Conservation (phyloP, 352 stramenopile genomes). For the Pythium insidiosum region DNA sequence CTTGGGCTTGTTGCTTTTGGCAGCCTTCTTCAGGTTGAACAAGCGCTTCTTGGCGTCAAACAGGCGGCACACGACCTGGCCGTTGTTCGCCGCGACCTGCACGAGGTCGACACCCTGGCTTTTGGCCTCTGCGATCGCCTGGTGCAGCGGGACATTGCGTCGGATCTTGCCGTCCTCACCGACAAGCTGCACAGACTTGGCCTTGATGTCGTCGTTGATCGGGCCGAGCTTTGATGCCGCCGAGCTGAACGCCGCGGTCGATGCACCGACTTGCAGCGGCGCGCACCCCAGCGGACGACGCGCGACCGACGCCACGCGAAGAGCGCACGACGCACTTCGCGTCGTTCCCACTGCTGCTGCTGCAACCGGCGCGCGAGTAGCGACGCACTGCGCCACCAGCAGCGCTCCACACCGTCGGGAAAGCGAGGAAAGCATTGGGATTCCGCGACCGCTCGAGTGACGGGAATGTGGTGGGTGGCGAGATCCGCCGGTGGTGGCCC, state of each 20-base stretch:
- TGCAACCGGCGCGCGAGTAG: too few species aligned
- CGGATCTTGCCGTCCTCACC: conserved; percentile 41
- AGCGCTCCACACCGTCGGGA: too few species aligned
- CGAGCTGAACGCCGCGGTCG: conserved; percentile 4
- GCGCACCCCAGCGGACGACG: not conserved
- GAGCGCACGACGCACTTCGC: too few species aligned
- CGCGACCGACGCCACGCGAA: too few species aligned
- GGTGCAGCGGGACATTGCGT: conserved; percentile 32
- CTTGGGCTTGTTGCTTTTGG: conserved; percentile 58
- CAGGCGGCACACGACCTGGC: conserved; percentile 41
- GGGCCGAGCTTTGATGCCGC: conserved; percentile 30
- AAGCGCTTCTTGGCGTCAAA: conserved; percentile 74
- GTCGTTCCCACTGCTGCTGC: too few species aligned
- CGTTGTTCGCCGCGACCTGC: conserved; percentile 43
- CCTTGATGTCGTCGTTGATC: conserved; percentile 56
- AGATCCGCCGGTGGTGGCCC: too few species aligned
- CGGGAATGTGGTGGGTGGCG: too few species aligned
- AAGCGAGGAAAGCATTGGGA: too few species aligned
- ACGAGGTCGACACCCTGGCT: conserved; percentile 56
- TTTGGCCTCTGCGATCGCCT: conserved; percentile 45
- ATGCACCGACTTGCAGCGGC: not conserved
- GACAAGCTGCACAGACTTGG: conserved; percentile 43
- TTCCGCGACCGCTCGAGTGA: too few species aligned
- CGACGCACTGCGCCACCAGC: too few species aligned
- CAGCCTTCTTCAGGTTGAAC: conserved; percentile 60